Evolutionary conservation across 2,329 filamentous ascomycete genomes (phyloP).

Genomic region (Talaromyces sp.): DNA sequence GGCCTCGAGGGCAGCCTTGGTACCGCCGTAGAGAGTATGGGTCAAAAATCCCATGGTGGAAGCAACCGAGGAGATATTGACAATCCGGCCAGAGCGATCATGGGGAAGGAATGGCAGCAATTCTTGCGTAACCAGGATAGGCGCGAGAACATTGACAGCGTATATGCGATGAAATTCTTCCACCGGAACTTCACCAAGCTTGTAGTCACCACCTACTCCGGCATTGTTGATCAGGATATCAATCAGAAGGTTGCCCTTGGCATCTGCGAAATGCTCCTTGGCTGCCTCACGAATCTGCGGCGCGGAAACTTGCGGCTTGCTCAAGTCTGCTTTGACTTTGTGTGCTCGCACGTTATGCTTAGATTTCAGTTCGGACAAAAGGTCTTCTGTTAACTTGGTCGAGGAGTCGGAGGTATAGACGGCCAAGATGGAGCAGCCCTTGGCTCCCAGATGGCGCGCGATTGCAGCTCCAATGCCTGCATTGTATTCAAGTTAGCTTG

Average conservation of each 20-base stretch:
- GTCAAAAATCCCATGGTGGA: constrained; percentile 52
- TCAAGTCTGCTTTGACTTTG: constrained; percentile 66
- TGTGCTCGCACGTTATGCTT: constrained; percentile 50
- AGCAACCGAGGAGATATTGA: constrained; percentile 57
- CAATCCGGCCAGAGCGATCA: constrained; percentile 61
- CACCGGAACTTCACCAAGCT: constrained; percentile 57
- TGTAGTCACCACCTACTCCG: constrained; percentile 49
- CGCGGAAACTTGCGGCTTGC: constrained; percentile 54
- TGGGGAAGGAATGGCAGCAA: constrained; percentile 62
- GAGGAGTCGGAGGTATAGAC: constrained; percentile 66
- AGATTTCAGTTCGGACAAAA: constrained; percentile 52
- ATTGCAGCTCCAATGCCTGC: constrained; percentile 68
- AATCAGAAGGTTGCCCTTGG: constrained; percentile 53
- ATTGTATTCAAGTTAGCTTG: too few species aligned
- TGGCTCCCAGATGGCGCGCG: constrained; percentile 63
- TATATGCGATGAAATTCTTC: constrained; percentile 68
- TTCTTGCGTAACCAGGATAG: constrained; percentile 73
- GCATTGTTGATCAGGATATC: constrained; percentile 89
- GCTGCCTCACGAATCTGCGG: constrained; percentile 52
- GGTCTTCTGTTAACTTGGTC: constrained; percentile 44
- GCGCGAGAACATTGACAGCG: constrained; percentile 75
- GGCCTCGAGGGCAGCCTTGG: constrained; percentile 61
- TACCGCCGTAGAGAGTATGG: constrained; percentile 59
- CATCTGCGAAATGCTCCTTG: constrained; percentile 45
- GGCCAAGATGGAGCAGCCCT: constrained; percentile 64